These are phyloP conservation scores for Striga asiatica DNA, from an alignment of 257 asterid species.

Conservation along the genomic window DNA sequence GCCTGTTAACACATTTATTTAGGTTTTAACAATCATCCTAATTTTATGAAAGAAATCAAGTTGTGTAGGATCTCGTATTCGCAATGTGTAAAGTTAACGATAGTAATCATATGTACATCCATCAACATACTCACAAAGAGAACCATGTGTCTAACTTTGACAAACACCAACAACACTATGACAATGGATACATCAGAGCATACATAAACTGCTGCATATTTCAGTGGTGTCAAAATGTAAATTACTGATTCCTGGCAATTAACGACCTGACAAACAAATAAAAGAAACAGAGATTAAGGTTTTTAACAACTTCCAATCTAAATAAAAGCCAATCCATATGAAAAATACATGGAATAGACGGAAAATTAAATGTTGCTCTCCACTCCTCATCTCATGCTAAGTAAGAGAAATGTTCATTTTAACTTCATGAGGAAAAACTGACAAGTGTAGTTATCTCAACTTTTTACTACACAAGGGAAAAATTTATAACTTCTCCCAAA, in stretches of 20 bases:
- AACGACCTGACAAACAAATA: conserved; percentile 47
- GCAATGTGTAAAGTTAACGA: neutral
- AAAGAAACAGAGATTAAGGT: conserved; percentile 15
- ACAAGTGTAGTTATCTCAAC: neutral
- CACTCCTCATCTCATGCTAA: conserved; percentile 7
- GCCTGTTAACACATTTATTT: conserved; percentile 42
- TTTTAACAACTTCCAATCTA: neutral
- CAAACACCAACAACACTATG: conserved; percentile 75
- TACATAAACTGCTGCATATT: conserved; percentile 77
- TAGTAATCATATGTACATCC: neutral
- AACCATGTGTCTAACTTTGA: conserved; percentile 10
- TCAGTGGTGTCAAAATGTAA: conserved; percentile 81
- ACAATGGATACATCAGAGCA: conserved; percentile 96
- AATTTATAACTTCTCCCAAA: neutral
- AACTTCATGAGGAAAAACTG: neutral
- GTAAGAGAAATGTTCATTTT: neutral
- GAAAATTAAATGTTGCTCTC: neutral
- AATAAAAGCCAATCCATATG: neutral
- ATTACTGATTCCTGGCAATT: conserved; percentile 96
- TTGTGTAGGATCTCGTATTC: too few species aligned
- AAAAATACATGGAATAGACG: neutral
- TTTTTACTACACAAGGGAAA: neutral
- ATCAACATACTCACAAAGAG: neutral
- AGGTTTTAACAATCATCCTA: neutral
- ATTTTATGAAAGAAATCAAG: too few species aligned